A percentile compares a stretch with the other conserved stretches of the same genome.
Conservation (phyloP, 2,329 filamentous ascomycete genomes). For the Pseudocercospora pini-densiflorae region DNA sequence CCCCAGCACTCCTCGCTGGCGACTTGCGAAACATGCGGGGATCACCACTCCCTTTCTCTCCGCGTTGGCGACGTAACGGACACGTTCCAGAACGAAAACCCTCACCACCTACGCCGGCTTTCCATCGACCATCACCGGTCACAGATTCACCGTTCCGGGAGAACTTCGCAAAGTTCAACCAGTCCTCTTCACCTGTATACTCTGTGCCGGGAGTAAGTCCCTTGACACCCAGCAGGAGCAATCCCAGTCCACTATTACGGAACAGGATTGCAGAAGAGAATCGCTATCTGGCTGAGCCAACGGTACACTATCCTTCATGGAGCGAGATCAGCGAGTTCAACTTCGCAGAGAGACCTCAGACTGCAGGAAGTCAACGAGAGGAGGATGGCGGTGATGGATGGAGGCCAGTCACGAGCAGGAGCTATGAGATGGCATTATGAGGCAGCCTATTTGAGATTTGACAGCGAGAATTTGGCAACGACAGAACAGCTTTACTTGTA, state of each 20-base stretch:
- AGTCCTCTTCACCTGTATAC: neutral
- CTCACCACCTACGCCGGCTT: neutral
- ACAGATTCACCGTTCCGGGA: neutral
- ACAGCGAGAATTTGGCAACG: neutral
- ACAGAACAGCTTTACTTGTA: neutral
- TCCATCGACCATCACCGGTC: neutral
- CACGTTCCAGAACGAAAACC: neutral
- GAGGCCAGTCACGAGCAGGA: neutral
- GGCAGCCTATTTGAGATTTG: neutral
- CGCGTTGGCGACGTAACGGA: neutral
- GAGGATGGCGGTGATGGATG: neutral
- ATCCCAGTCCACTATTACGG: constrained; percentile 3
- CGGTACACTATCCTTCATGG: constrained; percentile 5
- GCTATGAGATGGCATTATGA: neutral
- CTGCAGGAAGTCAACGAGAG: neutral
- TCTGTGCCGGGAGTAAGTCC: neutral
- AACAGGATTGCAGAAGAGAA: constrained; percentile 3
- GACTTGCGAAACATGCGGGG: neutral
- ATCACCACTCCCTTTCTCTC: neutral
- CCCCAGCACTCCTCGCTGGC: neutral
- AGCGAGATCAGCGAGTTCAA: constrained; percentile 3
- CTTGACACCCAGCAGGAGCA: neutral
- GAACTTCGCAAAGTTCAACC: neutral
- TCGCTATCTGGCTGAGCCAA: neutral
- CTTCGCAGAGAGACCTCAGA: neutral